Base-by-base conservation (phyloP, 2,329 filamentous ascomycete genomes). In the Ophiosphaerella herpotricha region DNA sequence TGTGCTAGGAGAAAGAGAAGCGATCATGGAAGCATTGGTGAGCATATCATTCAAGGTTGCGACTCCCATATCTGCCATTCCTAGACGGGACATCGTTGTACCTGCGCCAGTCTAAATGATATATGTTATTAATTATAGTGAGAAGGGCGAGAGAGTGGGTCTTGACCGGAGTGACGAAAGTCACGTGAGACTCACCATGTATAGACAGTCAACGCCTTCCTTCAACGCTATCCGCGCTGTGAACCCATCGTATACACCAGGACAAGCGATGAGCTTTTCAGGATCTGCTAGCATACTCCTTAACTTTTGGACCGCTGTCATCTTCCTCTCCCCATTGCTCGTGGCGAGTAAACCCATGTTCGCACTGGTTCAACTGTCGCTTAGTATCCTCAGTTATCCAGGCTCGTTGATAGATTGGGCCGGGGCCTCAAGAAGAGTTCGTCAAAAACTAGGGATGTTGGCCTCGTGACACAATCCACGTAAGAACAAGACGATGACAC, bases 181-280 rank as follows among this genome's bases (percentile, higher is more conserved):
- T 21, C 3, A 31, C 24, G 9, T 14, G 34, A 24, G 32, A 41
- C 75, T 38, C 72, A 86, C 85, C 85, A 89, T 88, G 74, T 89
- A 89, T 34, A 88, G 67, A 48, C 78, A 80, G 39, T 87, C 80
- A 51, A 87, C 87, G 5, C 85, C 85, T n/a, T 82, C 76, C 36
- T 78, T 74, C 18, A 87, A 75, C 1, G 85, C 85, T 48, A 89
- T 80, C 1, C 85, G 77, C 0, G 86, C 85, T 2, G 83, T 84
- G 46, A 87, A 79, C 11, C 86, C 86, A 75, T 89, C 86, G 63
- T 87, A 87, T 2, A 89, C 85, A 29, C 86, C 85, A 0, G 85
- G 85, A 43, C 81, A 84, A 2, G 86, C 77, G 34, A 88, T 63
- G 33, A 73, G 39, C 59, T 72, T 70, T 0, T 65, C 57, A 6